Evolutionary conservation across 148 eudicot species (phyloP), one percentile per base, ranked within the genome.

Genomic region (Rhododendron ovatum): DNA sequence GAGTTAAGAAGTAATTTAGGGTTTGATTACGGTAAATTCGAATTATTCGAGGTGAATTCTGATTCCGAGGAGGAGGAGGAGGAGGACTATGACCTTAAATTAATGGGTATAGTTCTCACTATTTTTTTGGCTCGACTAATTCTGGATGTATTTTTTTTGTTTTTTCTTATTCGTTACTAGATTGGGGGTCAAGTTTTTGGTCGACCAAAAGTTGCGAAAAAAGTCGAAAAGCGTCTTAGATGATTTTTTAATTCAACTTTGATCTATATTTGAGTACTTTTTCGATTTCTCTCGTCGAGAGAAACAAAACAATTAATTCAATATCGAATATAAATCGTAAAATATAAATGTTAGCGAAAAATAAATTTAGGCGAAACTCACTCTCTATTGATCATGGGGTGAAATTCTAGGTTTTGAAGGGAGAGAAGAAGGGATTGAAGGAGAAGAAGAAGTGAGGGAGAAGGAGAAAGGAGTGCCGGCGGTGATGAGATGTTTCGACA

Each of bases 391-490:
- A 82, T 26, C 65, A 22, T 24, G 85, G 37, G 80, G 83, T 73
- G 88, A 78, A 88, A 20, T 82, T 81, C 63, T 47, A 59, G 88
- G 86, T 73, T 50, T 89, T 53, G 76, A 86, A 81, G 48, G 6
- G 50, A 83, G 84, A 26, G 88, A 86, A n/a, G 84, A 51, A 9
- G 90, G 85, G 61, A 53, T 83, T 79, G 84, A 87, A 57, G 90
- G 77, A 51, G 90, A 82, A 59, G 88, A 67, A 55, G 76, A 71
- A 71, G 91, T 71, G 84, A 87, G 80, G 87, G 99, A 94, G 90
- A 96, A 96, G 87, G 99, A 95, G 88, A 97, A 97, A 86, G 99
- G 99, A 63, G 90, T 97, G 24, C 99, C 99, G 0, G 98, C 99
- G 4, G 96, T 97, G 86, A 97, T 97, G 98, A 90, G 99, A 80